Conservation (phyloP, 1,139 yeast species). For the Meyerozyma carpophila region DNA sequence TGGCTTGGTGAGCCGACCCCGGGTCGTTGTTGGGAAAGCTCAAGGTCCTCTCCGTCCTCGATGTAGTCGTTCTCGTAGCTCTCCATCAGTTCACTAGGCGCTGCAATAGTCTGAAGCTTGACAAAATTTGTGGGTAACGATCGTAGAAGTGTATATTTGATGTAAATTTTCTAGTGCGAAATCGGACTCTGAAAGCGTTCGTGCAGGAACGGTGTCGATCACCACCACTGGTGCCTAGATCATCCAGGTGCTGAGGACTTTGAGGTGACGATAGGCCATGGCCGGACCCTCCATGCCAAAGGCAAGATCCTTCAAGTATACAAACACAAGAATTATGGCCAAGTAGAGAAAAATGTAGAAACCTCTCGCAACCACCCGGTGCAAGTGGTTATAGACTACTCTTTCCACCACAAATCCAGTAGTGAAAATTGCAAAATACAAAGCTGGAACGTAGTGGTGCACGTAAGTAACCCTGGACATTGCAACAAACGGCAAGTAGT, state of each 20-base stretch:
- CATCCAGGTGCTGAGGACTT: constrained; percentile 27
- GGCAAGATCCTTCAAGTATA: constrained; percentile 24
- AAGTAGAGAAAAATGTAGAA: constrained; percentile 17
- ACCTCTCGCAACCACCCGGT: constrained; percentile 8
- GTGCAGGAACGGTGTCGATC: not conserved
- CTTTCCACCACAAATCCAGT: constrained; percentile 32
- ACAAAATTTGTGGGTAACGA: not conserved
- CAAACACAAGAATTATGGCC: constrained; percentile 22
- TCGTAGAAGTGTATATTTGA: not conserved
- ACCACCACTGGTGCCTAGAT: constrained; percentile 4
- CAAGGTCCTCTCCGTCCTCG: not conserved
- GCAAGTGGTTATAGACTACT: constrained; percentile 12
- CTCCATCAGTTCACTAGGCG: not conserved
- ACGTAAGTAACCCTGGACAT: constrained; percentile 33
- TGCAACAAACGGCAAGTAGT: constrained; percentile 25
- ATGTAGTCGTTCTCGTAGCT: constrained; percentile 1
- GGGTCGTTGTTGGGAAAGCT: not conserved
- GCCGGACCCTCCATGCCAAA: constrained; percentile 33
- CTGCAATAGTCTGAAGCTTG: not conserved
- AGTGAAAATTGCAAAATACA: constrained; percentile 28
- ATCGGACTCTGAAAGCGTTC: not conserved
- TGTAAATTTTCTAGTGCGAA: constrained; percentile 1
- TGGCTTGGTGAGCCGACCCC: not conserved
- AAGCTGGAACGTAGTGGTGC: constrained; percentile 34
- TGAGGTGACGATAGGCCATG: constrained; percentile 17